Base-by-base conservation (phyloP, 75 land plant genomes). In the Larix kaempferi region DNA sequence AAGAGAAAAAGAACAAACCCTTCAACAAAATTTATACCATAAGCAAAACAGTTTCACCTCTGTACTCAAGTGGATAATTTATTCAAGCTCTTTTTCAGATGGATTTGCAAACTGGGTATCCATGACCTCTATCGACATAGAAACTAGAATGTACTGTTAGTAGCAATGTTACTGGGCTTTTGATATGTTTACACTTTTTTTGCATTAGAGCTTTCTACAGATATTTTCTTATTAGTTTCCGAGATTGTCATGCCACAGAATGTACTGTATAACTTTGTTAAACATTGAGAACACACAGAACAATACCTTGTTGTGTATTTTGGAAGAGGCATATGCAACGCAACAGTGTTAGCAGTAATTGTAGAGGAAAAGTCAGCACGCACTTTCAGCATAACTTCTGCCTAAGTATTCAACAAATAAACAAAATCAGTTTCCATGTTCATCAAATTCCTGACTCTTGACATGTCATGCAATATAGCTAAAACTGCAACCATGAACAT, bases 311-410 rank as follows among this genome's bases (percentile, higher is more conserved):
- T 82, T 55, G 99, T 96, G 76, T 88, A 85, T 72, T 88, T 81
- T 74, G 99, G 99, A n/a, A 96, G 81, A 23, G 99, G 99, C 89
- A 94, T 91, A 39, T 91, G 83, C 55, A 96, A 74, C 5, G 66
- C 64, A 73, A 96, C 86, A 65, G 95, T 91, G 72, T 96, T 96
- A 26, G 98, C 99, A 63, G 95, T 94, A 59, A 92, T 81, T 62
- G 82, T 92, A 57, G 89, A 76, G 39, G 95, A 74, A 78, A 96
- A 96, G 64, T 96, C 97, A 56, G 98, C 99, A 61, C 93, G 91
- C 22, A 96, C 83, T 85, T 96, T 96, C 27, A 96, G n/a, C 57
- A 88, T 84, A n/a, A 96, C 92, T 85, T 96, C 99, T 79, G 98
- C 99, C 99, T 96, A 77, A 23, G 54, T 49, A 11, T 49, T 49